These are phyloP conservation scores for Persicaria tinctoria DNA, from an alignment of 148 eudicot genomes.

Conservation along the genomic window DNA sequence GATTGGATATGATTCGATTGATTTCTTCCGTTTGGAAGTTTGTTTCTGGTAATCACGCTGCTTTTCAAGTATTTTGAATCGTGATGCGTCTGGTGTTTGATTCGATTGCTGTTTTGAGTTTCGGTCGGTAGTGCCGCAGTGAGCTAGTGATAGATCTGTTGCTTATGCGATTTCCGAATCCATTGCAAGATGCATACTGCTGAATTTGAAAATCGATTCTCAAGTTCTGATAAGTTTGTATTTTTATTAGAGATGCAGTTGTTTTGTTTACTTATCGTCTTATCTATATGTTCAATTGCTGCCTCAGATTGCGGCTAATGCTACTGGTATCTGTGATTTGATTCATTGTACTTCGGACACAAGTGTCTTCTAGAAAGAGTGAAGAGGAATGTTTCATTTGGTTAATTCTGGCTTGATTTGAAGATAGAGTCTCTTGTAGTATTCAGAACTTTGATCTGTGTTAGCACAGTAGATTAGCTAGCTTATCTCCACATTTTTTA, in stretches of 20 bases:
- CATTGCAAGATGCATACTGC: constrained; percentile 1
- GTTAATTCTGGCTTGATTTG: not conserved
- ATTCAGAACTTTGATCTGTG: not conserved
- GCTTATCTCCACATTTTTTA: not conserved
- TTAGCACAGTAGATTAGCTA: not conserved
- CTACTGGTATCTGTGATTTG: not conserved
- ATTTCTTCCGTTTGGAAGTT: not conserved
- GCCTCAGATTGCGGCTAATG: not conserved
- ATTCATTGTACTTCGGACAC: not conserved
- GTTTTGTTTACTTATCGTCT: not conserved
- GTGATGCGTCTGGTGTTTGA: not conserved
- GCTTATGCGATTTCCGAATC: not conserved
- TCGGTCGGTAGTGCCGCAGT: too few relatives aligned
- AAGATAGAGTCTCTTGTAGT: not conserved
- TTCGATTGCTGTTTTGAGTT: not conserved
- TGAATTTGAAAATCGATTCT: not conserved
- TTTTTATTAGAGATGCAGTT: not conserved
- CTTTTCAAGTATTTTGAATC: not conserved
- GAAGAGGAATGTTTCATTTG: not conserved
- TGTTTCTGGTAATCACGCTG: not conserved
- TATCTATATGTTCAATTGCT: not conserved
- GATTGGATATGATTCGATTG: not conserved
- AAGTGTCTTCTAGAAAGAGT: not conserved
- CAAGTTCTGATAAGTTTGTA: not conserved
- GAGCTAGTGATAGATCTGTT: constrained; percentile 4